phyloP scores from a whole-genome alignment of 1,284 basidiomycete species.

The Heterobasidion irregulare region DNA sequence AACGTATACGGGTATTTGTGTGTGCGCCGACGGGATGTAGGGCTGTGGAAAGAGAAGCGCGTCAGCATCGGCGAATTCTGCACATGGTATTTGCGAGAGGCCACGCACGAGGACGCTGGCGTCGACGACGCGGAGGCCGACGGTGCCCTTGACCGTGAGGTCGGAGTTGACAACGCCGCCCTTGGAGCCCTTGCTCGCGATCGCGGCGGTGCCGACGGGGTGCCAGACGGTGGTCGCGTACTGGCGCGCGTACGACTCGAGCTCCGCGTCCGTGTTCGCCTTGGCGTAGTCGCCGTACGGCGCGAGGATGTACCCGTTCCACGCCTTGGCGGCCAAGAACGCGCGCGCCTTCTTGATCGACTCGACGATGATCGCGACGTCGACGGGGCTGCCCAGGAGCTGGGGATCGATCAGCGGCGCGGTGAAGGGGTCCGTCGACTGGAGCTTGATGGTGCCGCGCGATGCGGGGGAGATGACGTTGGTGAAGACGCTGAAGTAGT shows the following conservation, averaged over 20 bases:
- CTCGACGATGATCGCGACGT: conserved; percentile 9
- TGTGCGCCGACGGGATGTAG: conserved; percentile 13
- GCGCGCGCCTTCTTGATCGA: conserved; percentile 7
- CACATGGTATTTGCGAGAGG: no score
- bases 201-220: not conserved
- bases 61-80: not conserved
- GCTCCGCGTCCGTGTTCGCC: conserved; percentile 11
- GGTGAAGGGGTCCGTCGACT: conserved; percentile 15
- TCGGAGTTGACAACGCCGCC: conserved; percentile 34
- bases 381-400: conserved; percentile 13
- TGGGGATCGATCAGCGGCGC: conserved; percentile 15
- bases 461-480: conserved; percentile 16
- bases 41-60: not conserved
- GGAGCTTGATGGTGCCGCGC: conserved; percentile 17
- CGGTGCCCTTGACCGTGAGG: conserved; percentile 41
- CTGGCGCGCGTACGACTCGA: conserved; percentile 11
- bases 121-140: conserved; percentile 20
- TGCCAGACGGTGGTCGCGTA: conserved; percentile 5
- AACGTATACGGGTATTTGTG: conserved; percentile 34
- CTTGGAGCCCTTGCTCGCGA: not conserved
- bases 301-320: conserved; percentile 11
- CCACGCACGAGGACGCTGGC: conserved; percentile 14
- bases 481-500: conserved; percentile 15
- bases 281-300: conserved; percentile 7
- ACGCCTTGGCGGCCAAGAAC: conserved; percentile 12